A percentile compares a stretch with the other conserved stretches of the same genome.
Evolutionary conservation across 2,329 filamentous ascomycete species (phyloP).

Genomic region (Ophiostoma australiae): DNA sequence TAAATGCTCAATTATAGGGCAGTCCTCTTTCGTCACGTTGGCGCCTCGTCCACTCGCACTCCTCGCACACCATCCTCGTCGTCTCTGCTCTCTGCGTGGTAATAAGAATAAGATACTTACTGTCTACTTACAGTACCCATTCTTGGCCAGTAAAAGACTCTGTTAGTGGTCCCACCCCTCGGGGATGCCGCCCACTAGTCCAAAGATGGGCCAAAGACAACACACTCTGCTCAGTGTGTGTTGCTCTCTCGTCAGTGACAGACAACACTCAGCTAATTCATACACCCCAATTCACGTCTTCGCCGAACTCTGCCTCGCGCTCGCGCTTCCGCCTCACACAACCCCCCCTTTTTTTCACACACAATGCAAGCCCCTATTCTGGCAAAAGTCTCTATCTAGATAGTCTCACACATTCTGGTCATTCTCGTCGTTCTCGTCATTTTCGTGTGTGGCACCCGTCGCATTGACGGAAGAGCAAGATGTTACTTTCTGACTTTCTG

Average conservation of each 20-base stretch:
- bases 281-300: slow-evolving; percentile 19
- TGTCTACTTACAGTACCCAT: background rate
- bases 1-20: background rate
- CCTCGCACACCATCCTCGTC: background rate
- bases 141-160: slow-evolving; percentile 8
- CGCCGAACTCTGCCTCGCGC: slow-evolving; percentile 26
- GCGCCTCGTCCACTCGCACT: background rate
- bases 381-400: background rate
- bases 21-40: background rate
- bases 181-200: slow-evolving; percentile 7
- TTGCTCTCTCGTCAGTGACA: background rate
- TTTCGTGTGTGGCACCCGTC: background rate
- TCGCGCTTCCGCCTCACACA: slow-evolving; percentile 13
- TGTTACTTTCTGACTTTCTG: background rate
- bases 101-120: too few species aligned
- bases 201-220: background rate
- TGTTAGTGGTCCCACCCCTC: slow-evolving; percentile 6
- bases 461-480: background rate
- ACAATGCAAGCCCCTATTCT: slow-evolving; percentile 25
- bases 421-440: too few species aligned
- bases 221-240: too few species aligned
- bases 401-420: background rate
- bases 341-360: background rate
- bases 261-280: slow-evolving; percentile 1
- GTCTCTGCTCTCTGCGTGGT: background rate